A percentile compares a stretch with the other conserved stretches of the same genome.
phyloP scores from a whole-genome alignment of 78 protist genomes.

The Polysphondylium violaceum region DNA sequence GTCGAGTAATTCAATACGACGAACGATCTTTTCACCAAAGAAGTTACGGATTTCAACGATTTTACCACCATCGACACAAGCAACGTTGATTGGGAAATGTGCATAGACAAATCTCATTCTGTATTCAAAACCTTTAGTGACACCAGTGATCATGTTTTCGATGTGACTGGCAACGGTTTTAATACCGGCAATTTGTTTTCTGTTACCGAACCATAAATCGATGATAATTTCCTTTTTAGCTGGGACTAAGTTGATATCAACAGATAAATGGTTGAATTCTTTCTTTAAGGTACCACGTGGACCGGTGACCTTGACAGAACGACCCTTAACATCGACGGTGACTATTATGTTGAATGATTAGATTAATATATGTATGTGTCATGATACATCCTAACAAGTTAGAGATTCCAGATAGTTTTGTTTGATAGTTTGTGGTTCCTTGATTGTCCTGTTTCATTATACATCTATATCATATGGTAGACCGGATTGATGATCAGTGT shows the following conservation, averaged over 20 bases:
- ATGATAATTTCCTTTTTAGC: slow-evolving; percentile 18
- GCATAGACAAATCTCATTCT: slow-evolving; percentile 98
- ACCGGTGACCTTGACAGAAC: slow-evolving; percentile 92
- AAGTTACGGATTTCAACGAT: slow-evolving; percentile 98
- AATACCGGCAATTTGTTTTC: slow-evolving; percentile 93
- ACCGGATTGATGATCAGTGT: too few relatives aligned
- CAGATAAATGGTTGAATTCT: slow-evolving; percentile 91
- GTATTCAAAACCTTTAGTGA: slow-evolving; percentile 98
- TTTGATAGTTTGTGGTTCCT: too few relatives aligned
- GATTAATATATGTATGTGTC: too few relatives aligned
- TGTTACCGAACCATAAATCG: slow-evolving; percentile 92
- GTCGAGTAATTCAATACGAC: slow-evolving; percentile 84
- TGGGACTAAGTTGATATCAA: slow-evolving; percentile 82
- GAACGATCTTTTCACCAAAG: slow-evolving; percentile 96
- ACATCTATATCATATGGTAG: too few relatives aligned
- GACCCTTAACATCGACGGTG: slow-evolving; percentile 70
- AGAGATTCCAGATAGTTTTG: too few relatives aligned
- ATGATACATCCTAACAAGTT: too few relatives aligned
- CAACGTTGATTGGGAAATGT: slow-evolving; percentile 98
- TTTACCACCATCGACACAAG: slow-evolving; percentile 81
- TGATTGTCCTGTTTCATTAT: too few relatives aligned
- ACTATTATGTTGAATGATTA: slow-evolving; percentile 9
- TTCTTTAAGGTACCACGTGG: slow-evolving; percentile 95
- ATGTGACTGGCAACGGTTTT: slow-evolving; percentile 95
- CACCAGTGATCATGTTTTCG: slow-evolving; percentile 99